A percentile compares a stretch with the other conserved stretches of the same genome.
These are phyloP conservation scores for Syzygium syzygioides DNA, from an alignment of 441 rosid genomes.

Conservation along the genomic window DNA sequence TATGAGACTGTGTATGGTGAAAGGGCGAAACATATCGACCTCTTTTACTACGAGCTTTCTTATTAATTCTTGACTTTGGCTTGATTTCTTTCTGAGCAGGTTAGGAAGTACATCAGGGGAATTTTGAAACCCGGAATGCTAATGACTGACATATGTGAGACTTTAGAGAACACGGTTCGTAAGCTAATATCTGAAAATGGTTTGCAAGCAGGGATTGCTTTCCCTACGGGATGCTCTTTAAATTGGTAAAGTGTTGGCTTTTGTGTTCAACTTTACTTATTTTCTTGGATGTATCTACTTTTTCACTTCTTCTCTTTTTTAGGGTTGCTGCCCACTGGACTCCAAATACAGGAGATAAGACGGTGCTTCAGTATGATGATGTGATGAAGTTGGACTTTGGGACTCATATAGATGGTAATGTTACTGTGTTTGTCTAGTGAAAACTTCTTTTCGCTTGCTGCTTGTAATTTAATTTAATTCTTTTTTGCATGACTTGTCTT, in stretches of 20 bases:
- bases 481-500: neutral
- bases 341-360: conserved; percentile 91
- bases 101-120: conserved; percentile 73
- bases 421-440: neutral
- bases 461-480: neutral
- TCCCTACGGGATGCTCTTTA: conserved; percentile 98
- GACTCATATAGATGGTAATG: conserved; percentile 85
- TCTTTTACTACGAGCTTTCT: neutral
- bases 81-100: conserved; percentile 34
- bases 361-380: conserved; percentile 95
- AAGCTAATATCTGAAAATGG: conserved; percentile 88
- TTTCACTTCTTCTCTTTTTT: conserved; percentile 2
- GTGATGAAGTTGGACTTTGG: conserved; percentile 99
- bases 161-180: conserved; percentile 82
- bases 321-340: conserved; percentile 99
- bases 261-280: neutral
- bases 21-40: neutral
- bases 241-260: conserved; percentile 49
- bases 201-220: conserved; percentile 96
- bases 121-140: conserved; percentile 87
- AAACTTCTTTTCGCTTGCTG: neutral
- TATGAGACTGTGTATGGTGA: neutral
- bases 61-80: conserved; percentile 5
- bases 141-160: conserved; percentile 93
- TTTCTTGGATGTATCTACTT: neutral